Base-by-base conservation (phyloP, 2,329 filamentous ascomycete species). In the Thermoascus crustaceus region DNA sequence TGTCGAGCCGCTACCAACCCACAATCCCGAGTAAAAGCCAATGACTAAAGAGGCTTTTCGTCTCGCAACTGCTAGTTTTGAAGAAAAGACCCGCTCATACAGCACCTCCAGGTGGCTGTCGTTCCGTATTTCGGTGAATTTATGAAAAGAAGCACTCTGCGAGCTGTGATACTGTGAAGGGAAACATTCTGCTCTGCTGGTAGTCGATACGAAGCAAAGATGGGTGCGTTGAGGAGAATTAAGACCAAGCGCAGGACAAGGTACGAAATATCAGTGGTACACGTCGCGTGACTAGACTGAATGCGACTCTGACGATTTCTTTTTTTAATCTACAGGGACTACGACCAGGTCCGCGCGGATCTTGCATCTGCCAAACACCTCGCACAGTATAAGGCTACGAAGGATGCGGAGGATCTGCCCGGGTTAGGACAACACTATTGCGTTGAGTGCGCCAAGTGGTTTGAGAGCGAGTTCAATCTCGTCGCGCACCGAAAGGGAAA, bases 391-490 rank as follows among this genome's bases (percentile, higher is more conserved):
- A 83, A 87, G 57, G 74, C 78, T 32, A 76, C 79, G 27, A 93
- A 94, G 56, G 77, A 82, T 4, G 66, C 75, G 14, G 89, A 96
- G 57, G 91, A 96, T 53, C 72, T 95, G 22, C 91, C 91, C 3
- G 89, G 80, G 0, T 71, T 95, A 32, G 91, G 91, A 17, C 73
- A 78, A 49, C 80, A 80, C 58, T 96, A 95, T 63, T 98, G 91
- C 61, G 71, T 82, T 10, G 84, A 94, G 63, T 98, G 91, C 61
- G 82, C 91, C 44, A 96, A 94, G 67, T 96, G 85, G 82, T 96
- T 93, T 60, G 89, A 96, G 60, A 82, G 79, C 32, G 83, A 91
- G 47, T 62, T 74, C 50, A 93, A 85, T 49, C 68, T 94, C 39
- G 69, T 73, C 22, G 71, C 76, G 18, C 91, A 98, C 64, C 71